Percentiles rank a stretch among this genome's conserved stretches.
These are phyloP conservation scores for Posidonia australis DNA, from an alignment of 106 monocot genomes.

Conservation along the genomic window DNA sequence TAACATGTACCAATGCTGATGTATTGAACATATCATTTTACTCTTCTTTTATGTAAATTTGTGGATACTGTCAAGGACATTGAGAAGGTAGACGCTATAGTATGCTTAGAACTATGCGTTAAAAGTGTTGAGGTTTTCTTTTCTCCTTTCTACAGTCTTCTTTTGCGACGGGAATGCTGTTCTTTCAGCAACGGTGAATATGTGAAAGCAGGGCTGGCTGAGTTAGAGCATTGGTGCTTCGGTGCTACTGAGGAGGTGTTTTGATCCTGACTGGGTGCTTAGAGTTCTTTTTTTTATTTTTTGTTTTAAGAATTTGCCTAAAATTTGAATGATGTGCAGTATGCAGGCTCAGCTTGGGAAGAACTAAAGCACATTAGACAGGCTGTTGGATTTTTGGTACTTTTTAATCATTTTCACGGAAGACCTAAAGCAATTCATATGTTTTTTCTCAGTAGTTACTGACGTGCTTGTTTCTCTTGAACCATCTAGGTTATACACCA, in stretches of 20 bases:
- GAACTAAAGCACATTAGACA: constrained; percentile 68
- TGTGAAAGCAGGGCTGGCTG: constrained; percentile 65
- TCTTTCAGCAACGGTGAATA: constrained; percentile 84
- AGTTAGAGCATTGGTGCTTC: constrained; percentile 68
- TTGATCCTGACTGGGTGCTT: neutral
- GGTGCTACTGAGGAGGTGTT: constrained; percentile 65
- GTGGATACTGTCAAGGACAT: neutral
- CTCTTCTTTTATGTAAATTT: no score
- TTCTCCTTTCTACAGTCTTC: constrained; percentile 32
- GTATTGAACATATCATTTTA: no score
- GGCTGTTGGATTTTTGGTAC: constrained; percentile 70
- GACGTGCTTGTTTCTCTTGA: constrained; percentile 4
- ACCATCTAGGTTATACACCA: constrained; percentile 47
- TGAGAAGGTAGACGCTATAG: neutral
- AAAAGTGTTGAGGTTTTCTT: neutral
- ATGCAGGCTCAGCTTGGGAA: constrained; percentile 58
- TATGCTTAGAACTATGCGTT: no score
- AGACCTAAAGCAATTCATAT: neutral
- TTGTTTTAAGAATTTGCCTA: neutral
- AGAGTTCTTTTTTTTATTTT: neutral
- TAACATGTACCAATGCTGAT: no score
- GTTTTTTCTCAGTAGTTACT: neutral
- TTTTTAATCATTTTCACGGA: neutral
- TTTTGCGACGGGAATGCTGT: constrained; percentile 71
- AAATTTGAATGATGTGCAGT: constrained; percentile 21